Percentiles rank a stretch among this genome's conserved stretches.
Evolutionary conservation across 768 basidiomycete species (phyloP).

Genomic region (Boletus reticulatus): DNA sequence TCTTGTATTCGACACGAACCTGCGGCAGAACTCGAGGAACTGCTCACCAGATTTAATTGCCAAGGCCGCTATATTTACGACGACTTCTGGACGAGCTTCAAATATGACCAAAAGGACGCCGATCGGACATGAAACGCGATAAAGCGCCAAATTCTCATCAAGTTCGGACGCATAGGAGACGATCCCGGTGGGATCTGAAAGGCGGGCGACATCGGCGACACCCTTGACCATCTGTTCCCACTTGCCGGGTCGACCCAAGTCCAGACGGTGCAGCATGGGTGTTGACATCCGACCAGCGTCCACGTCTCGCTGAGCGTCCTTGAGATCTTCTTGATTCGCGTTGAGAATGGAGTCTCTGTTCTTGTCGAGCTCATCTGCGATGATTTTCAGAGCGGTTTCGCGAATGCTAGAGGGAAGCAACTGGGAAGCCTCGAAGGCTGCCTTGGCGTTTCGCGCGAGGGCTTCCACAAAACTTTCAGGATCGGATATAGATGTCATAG

Average conservation of each 20-base stretch:
- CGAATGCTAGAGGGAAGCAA: slow-evolving; percentile 68
- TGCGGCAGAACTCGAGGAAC: not conserved
- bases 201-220: slow-evolving; percentile 76
- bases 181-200: slow-evolving; percentile 84
- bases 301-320: slow-evolving; percentile 78
- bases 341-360: slow-evolving; percentile 67
- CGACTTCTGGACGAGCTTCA: slow-evolving; percentile 95
- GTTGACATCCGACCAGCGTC: slow-evolving; percentile 80
- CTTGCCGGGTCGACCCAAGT: slow-evolving; percentile 77
- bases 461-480: slow-evolving; percentile 36
- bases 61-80: slow-evolving; percentile 93
- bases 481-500: slow-evolving; percentile 12
- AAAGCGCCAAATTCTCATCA: slow-evolving; percentile 83
- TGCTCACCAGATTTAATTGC: slow-evolving; percentile 92
- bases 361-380: slow-evolving; percentile 62
- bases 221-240: slow-evolving; percentile 95
- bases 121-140: slow-evolving; percentile 94
- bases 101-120: slow-evolving; percentile 96
- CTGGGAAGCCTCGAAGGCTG: slow-evolving; percentile 86
- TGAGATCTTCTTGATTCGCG: slow-evolving; percentile 81
- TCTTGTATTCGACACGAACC: not conserved
- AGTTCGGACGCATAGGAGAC: slow-evolving; percentile 89
- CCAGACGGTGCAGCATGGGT: slow-evolving; percentile 82
- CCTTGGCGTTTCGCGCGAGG: slow-evolving; percentile 78
- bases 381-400: slow-evolving; percentile 65